These are phyloP conservation scores for Fusarium aywerte DNA, from an alignment of 2,329 filamentous ascomycete genomes.

Conservation along the genomic window DNA sequence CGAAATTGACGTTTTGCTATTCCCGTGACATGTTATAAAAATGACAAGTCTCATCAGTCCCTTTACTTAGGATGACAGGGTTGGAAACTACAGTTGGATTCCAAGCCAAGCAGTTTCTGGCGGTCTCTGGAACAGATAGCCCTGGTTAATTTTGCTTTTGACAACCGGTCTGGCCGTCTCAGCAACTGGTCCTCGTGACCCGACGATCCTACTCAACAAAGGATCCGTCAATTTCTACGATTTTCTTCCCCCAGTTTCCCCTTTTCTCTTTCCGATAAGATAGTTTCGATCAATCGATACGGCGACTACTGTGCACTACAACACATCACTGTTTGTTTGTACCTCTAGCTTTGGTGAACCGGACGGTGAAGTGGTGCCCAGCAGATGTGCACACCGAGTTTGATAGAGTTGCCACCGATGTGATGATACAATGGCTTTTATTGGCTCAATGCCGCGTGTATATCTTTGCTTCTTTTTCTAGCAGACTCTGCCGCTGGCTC, in stretches of 20 bases:
- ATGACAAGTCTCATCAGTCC: constrained; percentile 6
- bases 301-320: background rate
- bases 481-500: background rate
- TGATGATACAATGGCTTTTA: constrained; percentile 4
- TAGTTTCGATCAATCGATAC: background rate
- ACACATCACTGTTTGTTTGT: background rate
- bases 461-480: constrained; percentile 1
- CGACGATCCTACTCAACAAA: constrained; percentile 12
- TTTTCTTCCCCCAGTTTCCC: constrained; percentile 3
- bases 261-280: constrained; percentile 14
- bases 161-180: background rate
- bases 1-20: background rate
- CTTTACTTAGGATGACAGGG: background rate
- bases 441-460: constrained; percentile 5
- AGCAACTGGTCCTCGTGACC: constrained; percentile 21
- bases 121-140: background rate
- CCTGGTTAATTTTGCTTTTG: constrained; percentile 19
- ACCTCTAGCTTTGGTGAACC: constrained; percentile 5
- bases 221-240: constrained; percentile 4
- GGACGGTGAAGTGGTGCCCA: constrained; percentile 10
- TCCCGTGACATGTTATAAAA: constrained; percentile 3
- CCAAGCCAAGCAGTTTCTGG: background rate
- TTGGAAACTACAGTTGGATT: background rate
- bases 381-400: constrained; percentile 25
- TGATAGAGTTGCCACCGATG: constrained; percentile 20